These are phyloP conservation scores for Phytophthora hybrid DNA, from an alignment of 352 stramenopile genomes.

Conservation along the genomic window DNA sequence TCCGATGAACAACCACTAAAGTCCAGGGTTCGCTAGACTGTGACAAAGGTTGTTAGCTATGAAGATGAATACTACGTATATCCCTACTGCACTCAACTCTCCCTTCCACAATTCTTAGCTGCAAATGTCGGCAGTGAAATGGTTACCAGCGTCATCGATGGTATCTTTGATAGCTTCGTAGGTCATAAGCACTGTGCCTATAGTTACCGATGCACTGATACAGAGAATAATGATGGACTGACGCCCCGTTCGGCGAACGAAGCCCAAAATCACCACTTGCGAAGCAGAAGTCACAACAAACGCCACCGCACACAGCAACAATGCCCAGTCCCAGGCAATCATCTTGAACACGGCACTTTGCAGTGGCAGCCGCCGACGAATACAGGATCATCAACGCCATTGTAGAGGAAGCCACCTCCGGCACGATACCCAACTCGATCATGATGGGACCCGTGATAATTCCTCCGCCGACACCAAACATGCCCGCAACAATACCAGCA, in stretches of 20 bases:
- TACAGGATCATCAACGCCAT: constrained; percentile 64
- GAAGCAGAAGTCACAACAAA: constrained; percentile 61
- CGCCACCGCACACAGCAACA: constrained; percentile 40
- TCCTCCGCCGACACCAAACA: constrained; percentile 62
- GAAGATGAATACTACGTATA: neutral
- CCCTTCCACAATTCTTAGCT: constrained; percentile 11
- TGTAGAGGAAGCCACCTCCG: constrained; percentile 57
- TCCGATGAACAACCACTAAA: constrained; percentile 33
- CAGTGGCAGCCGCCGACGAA: constrained; percentile 49
- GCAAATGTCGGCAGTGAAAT: constrained; percentile 46
- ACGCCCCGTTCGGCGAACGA: constrained; percentile 50
- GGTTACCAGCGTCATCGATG: constrained; percentile 45
- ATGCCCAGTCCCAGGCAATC: constrained; percentile 58
- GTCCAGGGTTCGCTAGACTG: neutral
- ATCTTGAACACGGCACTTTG: constrained; percentile 61
- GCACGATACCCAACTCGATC: constrained; percentile 65
- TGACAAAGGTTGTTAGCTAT: neutral
- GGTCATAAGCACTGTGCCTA: constrained; percentile 53
- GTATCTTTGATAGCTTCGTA: constrained; percentile 57
- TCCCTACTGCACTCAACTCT: neutral
- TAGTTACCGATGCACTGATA: constrained; percentile 46
- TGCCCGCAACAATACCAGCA: constrained; percentile 51
- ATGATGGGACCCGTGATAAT: constrained; percentile 69
- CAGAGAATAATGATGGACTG: constrained; percentile 67
- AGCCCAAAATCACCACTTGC: constrained; percentile 57